These are phyloP conservation scores for Gyromitra esculenta DNA, from an alignment of 2,329 filamentous ascomycete genomes.

Conservation along the genomic window DNA sequence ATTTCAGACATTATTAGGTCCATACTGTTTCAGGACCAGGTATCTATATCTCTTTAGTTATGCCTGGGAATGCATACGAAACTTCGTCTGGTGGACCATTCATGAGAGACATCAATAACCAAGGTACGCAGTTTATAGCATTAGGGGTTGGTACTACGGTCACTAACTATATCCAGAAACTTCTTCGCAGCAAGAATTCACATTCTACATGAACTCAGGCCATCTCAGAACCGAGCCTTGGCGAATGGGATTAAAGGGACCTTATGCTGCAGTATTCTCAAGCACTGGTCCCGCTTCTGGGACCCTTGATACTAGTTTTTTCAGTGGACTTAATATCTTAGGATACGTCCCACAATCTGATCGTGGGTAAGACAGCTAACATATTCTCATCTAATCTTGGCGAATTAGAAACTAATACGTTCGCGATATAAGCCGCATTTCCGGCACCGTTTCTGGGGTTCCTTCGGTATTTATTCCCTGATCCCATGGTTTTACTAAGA, in stretches of 20 bases:
- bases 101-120: constrained; percentile 63
- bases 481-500: neutral
- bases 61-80: constrained; percentile 70
- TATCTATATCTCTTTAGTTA: constrained; percentile 62
- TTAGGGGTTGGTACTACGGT: neutral
- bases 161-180: constrained; percentile 22
- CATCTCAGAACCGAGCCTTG: constrained; percentile 71
- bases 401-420: neutral
- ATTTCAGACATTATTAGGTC: constrained; percentile 1
- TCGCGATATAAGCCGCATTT: constrained; percentile 61
- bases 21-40: constrained; percentile 27
- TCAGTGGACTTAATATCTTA: constrained; percentile 67
- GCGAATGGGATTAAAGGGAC: constrained; percentile 72
- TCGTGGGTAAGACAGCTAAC: constrained; percentile 64
- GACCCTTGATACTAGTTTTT: constrained; percentile 69
- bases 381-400: neutral
- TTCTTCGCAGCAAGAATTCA: constrained; percentile 68
- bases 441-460: constrained; percentile 70
- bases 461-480: constrained; percentile 59
- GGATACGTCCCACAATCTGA: constrained; percentile 68
- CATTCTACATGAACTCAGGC: constrained; percentile 73
- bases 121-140: constrained; percentile 60
- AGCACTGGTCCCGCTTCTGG: constrained; percentile 67
- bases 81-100: constrained; percentile 70
- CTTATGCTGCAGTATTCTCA: constrained; percentile 71